Evolutionary conservation across 257 asterid genomes (phyloP), one percentile per base, ranked within the genome.

Genomic region (Solanum chiquidenum): DNA sequence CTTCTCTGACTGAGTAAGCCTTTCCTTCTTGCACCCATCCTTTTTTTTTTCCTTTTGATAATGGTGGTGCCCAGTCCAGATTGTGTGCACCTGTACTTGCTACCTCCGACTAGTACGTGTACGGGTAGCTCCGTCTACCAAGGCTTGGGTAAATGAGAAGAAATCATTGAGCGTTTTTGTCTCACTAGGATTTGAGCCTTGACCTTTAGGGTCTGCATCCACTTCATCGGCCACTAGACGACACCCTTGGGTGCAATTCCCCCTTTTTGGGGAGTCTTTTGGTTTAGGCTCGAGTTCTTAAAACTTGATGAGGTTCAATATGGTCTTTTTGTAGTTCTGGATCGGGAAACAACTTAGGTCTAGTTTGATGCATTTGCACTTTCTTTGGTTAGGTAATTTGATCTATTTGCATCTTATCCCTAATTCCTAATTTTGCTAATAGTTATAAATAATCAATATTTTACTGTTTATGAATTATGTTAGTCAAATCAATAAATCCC

Each of bases 1-100:
- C 98, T 89, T 97, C 98, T 87, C 89, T 97, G 89, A 66, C 92
- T 72, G 88, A 92, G 99, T 97, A 89, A 89, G 98, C 29, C 33
- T 49, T 79, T 91, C 86, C 64, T 80, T 84, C 80, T 88, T 86
- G 87, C 89, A 74, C 82, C 31, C 3, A 87, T 74, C 37, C 68
- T 62, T 16, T 49, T 64, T 74, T 72, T 64, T 69, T 66, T 34
- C 7, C 49, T 44, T 83, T 87, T 37, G 34, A 42, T 77, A 37
- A 46, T 52, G 77, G 74, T 74, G 82, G 82, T 74, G 49, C 31
- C 20, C 31, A 35, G 31, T 74, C 31, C 82, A 35, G 25, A n/a
- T 74, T 35, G 49, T 74, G 20, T 21, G 31, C 31, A 74, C 31
- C 49, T 21, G 49, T 74, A 35, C 82, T 35, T 35, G 29, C 31